Evolutionary conservation across 352 stramenopile species (phyloP), one percentile per base, ranked within the genome.

Genomic region (Pythium phragmiticola): DNA sequence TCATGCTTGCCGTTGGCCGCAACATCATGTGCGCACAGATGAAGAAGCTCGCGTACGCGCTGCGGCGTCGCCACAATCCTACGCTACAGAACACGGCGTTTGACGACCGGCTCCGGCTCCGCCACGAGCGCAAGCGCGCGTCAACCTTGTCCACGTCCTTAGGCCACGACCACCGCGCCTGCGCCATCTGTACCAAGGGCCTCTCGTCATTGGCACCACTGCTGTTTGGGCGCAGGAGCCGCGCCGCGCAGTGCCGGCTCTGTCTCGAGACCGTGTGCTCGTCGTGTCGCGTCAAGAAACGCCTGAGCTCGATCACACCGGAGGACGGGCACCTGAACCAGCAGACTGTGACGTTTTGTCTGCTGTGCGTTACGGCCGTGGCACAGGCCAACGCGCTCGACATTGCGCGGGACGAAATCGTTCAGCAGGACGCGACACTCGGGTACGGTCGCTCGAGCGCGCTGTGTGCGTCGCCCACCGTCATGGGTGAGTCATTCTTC

Each of bases 1-100:
- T 73, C 28, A 74, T 90, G 52, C 61, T 79, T n/a, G 80, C 77
- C 0, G 74, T 72, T 7, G 73, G 70, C 26, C 76, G 80, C 57
- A 66, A 76, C 50, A 58, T 87, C 9, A 46, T 68, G 19, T 87
- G 77, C 54, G 76, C 78, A 23, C 77, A 81, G 49, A 73, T 79
- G 63, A 79, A 78, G 63, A 87, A 87, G 63, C 57, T 87, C 56
- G 74, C 67, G 49, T 65, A 69, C 55, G 65, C 65, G 7, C 45
- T 72, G 16, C 59, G 65, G 6, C 39, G 60, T 5, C 59, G 65
- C 28, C 51, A 66, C 60, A 47, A 26, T 5, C 51, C 37, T 16
- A 21, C 47, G 42, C 43, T 52, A 0, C 30, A 62, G 33, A 54
- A 54, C 34, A 43, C 57, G 19, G 46, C 39, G 19, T 55, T 66